phyloP scores from a whole-genome alignment of 345 rosid genomes.

The Corchorus capsularis region DNA sequence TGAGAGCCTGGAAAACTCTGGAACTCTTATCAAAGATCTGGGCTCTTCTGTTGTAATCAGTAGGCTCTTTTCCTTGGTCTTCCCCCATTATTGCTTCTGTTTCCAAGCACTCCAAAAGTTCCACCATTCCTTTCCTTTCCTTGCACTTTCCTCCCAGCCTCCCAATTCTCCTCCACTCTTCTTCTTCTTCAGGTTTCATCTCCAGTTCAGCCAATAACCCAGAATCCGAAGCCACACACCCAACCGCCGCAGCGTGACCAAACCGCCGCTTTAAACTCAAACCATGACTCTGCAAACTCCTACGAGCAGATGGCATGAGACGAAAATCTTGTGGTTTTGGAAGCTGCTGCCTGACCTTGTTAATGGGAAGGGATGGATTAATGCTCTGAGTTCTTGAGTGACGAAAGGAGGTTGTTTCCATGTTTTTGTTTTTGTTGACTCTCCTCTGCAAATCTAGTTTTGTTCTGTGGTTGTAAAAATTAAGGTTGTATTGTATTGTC shows the following conservation, averaged over 20 bases:
- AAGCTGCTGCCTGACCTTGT: not conserved
- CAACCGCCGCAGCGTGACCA: not conserved
- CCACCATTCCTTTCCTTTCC: slow-evolving; percentile 50
- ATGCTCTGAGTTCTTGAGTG: not conserved
- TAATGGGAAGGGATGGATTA: not conserved
- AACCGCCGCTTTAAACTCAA: not conserved
- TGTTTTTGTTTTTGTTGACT: not conserved
- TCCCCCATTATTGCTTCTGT: slow-evolving; percentile 89
- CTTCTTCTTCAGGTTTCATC: slow-evolving; percentile 35
- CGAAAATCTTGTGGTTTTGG: not conserved
- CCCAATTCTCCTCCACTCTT: slow-evolving; percentile 43
- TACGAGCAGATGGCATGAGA: not conserved
- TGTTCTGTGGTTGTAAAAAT: not conserved
- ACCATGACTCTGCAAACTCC: not conserved
- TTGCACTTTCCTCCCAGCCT: slow-evolving; percentile 42
- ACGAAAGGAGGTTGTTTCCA: slow-evolving; percentile 17
- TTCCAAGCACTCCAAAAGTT: slow-evolving; percentile 71
- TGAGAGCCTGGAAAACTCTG: slow-evolving; percentile 60
- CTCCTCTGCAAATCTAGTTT: too few relatives aligned
- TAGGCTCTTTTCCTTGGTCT: slow-evolving; percentile 67
- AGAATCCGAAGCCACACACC: slow-evolving; percentile 36
- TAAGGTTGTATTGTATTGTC: not conserved
- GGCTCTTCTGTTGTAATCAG: slow-evolving; percentile 78
- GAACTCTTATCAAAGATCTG: slow-evolving; percentile 74
- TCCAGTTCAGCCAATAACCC: slow-evolving; percentile 29